Conservation (phyloP, 352 stramenopile species). For the Peronospora destructor region DNA sequence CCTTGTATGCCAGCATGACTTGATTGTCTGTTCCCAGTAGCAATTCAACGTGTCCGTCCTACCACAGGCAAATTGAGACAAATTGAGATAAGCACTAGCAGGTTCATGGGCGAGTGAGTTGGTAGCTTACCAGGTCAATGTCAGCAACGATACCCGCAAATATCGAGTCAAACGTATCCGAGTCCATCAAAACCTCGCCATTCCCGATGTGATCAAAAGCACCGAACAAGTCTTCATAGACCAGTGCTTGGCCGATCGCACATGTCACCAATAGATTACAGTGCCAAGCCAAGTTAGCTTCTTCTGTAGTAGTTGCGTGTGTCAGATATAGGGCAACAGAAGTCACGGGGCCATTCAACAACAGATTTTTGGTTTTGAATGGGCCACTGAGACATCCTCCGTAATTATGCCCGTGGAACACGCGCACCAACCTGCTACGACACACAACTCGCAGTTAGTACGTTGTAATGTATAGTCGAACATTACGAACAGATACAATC, state of each 20-base stretch:
- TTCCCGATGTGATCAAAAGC: conserved; percentile 5
- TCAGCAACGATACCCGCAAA: conserved; percentile 46
- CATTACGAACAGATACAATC: neutral
- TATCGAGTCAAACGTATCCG: conserved; percentile 57
- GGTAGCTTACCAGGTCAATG: conserved; percentile 47
- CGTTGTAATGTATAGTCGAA: neutral
- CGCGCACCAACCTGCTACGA: conserved; percentile 35
- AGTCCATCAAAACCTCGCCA: conserved; percentile 35
- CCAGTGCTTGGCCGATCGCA: conserved; percentile 49
- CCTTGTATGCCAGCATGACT: conserved; percentile 52
- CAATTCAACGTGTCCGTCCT: conserved; percentile 58
- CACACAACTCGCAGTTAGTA: conserved; percentile 2
- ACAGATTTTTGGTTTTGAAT: conserved; percentile 43
- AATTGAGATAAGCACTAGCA: neutral
- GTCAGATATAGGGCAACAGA: conserved; percentile 48
- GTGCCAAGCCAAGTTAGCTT: conserved; percentile 7
- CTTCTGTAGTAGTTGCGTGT: neutral
- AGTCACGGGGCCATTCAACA: conserved; percentile 55
- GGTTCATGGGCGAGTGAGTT: neutral
- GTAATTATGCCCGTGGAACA: conserved; percentile 37
- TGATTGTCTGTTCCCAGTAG: conserved; percentile 58
- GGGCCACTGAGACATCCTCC: conserved; percentile 35
- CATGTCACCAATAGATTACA: conserved; percentile 61
- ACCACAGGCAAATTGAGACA: neutral
- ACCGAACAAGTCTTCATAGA: conserved; percentile 49